Evolutionary conservation across 176 grass and related monocot species (phyloP), one percentile per base, ranked within the genome.

Genomic region (Phoenix dactylifera): DNA sequence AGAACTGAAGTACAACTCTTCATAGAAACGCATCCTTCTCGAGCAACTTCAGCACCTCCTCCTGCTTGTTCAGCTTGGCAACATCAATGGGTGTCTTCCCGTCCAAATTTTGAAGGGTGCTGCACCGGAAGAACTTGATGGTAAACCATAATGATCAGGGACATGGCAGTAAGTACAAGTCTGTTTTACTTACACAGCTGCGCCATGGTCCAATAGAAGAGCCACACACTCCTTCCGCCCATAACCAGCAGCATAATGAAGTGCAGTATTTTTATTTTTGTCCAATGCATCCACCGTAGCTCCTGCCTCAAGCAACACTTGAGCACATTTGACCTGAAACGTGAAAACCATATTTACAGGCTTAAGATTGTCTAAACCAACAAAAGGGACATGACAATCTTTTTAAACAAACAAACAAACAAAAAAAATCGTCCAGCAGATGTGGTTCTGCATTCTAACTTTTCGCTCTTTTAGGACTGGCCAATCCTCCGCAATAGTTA

Each of bases 211-310:
- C 51, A 94, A 67, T 50, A 94, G 81, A 19, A 94, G 74, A 17
- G 84, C 81, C 57, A 94, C 89, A 73, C 89, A 94, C 48, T 79
- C 85, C 74, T 88, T 82, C 59, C 81, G 89, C 5, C 84, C 89
- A 74, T 94, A 94, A 1, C 89, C 89, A 10, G 89, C 89, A 70
- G 89, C 84, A 79, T 94, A 94, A 77, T 94, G 89, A 66, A 94
- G 77, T n/a, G 84, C 77, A 0, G 84, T 88, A 74, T 94, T 94
- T 59, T 88, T 94, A 71, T 94, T 94, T 67, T 79, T 94, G 84
- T 94, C 84, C 3, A 85, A 75, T n/a, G 81, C 80, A 74, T 94
- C 84, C 19, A 70, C 89, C 0, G 80, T 74, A 0, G 89, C 75
- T 67, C 80, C 77, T 19, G 78, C 80, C 51, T 94, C 84, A 3